Evolutionary conservation across 2,329 filamentous ascomycete species (phyloP), one percentile per base, ranked within the genome.

Genomic region (Cadophora sp.): DNA sequence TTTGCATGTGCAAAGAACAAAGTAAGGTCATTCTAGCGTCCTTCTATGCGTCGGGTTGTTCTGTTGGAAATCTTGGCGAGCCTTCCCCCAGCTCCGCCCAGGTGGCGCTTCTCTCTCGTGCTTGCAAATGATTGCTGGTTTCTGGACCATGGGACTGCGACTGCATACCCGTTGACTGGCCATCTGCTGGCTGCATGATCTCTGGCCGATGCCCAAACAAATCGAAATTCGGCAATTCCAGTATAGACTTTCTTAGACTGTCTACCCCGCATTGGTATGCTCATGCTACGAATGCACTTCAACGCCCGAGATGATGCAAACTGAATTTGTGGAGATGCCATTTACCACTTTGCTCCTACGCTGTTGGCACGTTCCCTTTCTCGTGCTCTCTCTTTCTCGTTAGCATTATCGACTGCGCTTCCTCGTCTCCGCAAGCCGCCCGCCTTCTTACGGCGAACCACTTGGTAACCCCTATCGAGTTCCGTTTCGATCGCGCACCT

Each of bases 401-500:
- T 72, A 12, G 68, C 67, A 51, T 71, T 75, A 58, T 77, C 76
- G 8, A 77, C 71, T 14, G 73, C 74, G 69, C 76, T 78, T 8
- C 76, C 77, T 60, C 75, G 72, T 68, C 76, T 71, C 48, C 77
- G 71, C 46, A 78, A 53, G 11, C 76, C 76, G n/a, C 75, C 75
- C 4, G 77, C 76, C 64, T 79, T 79, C 46, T 75, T 79, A 70
- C 90, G 86, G 69, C 93, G 84, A 0, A 95, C 91, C 67, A 91
- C 83, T 79, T 97, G 92, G 79, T 97, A 97, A 0, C 92, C 92
- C 58, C 90, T 84, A 78, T 97, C 94, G 12, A 98, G 83, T 77
- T 97, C 94, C 65, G 94, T 91, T 79, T 98, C 95, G 8, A 98
- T 86, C 4, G 90, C 91, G 79, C 93, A 96, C 7, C 95, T 84